Conservation (phyloP, 352 stramenopile genomes). For the Phytophthora meadii region DNA sequence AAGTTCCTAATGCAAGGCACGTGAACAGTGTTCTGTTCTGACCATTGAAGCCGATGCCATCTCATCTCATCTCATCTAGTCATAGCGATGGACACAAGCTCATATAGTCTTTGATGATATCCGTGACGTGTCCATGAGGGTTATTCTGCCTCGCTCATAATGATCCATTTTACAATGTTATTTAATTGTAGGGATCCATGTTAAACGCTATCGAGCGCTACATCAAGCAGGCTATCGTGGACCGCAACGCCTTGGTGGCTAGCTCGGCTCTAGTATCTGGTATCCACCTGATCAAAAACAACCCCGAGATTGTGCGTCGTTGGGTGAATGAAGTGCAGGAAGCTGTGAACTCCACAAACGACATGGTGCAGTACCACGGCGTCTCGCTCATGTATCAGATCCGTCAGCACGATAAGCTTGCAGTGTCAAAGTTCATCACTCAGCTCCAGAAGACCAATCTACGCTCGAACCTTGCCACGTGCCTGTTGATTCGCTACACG, state of each 20-base stretch:
- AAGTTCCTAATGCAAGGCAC: neutral
- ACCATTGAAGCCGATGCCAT: too few relatives aligned
- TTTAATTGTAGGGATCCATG: constrained; percentile 76
- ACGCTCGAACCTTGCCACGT: constrained; percentile 95
- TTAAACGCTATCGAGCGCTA: constrained; percentile 95
- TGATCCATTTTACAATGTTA: constrained; percentile 12
- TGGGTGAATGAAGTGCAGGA: constrained; percentile 99
- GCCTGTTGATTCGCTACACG: constrained; percentile 98
- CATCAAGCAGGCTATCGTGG: constrained; percentile 99
- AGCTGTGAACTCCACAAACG: constrained; percentile 94
- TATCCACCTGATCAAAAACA: constrained; percentile 94
- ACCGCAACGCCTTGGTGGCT: constrained; percentile 97
- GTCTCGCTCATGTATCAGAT: constrained; percentile 99
- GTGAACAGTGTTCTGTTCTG: too few relatives aligned
- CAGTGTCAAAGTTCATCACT: constrained; percentile 96
- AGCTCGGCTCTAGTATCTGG: constrained; percentile 97
- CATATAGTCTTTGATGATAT: too few relatives aligned
- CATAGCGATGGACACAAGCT: neutral
- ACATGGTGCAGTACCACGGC: constrained; percentile 99
- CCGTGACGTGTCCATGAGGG: too few relatives aligned
- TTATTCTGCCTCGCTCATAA: neutral
- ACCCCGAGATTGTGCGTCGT: constrained; percentile 91
- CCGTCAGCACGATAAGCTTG: constrained; percentile 98
- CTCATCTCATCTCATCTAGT: too few relatives aligned
- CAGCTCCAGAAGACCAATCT: constrained; percentile 95